Conservation (phyloP, 2,329 filamentous ascomycete species). For the Chrysoporthe puriensis region DNA sequence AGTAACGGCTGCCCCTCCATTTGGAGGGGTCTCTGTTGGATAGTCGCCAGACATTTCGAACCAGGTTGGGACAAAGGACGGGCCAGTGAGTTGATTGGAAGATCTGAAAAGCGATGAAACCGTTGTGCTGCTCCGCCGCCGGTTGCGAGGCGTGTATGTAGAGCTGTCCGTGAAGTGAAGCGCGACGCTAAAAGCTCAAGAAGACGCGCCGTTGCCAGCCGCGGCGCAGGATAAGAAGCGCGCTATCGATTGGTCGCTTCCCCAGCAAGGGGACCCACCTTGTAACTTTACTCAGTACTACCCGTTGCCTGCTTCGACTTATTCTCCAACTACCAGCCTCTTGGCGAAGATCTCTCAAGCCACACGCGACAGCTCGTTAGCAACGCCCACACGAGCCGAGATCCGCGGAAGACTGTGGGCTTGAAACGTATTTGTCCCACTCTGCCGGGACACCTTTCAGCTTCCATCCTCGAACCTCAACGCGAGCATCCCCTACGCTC, state of each 20-base stretch:
- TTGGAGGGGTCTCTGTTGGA: slow-evolving; percentile 19
- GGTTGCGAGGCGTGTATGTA: not conserved
- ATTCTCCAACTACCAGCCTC: not conserved
- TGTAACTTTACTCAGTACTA: slow-evolving; percentile 4
- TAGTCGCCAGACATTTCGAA: slow-evolving; percentile 24
- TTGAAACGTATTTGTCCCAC: not conserved
- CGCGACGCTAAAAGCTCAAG: slow-evolving; percentile 5
- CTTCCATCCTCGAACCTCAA: not conserved
- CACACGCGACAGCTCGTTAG: not conserved
- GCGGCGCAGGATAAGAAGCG: not conserved
- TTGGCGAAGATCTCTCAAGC: not conserved
- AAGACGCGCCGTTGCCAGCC: slow-evolving; percentile 16
- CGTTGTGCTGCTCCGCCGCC: not conserved
- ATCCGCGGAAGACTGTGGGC: not conserved
- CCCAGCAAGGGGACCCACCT: not conserved
- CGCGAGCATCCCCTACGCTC: slow-evolving; percentile 1
- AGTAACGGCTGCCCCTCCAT: slow-evolving; percentile 8
- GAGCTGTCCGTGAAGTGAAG: not conserved
- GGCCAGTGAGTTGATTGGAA: not conserved
- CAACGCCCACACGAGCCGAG: not conserved
- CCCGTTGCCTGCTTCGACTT: not conserved
- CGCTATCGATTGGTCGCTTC: slow-evolving; percentile 9
- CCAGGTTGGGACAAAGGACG: not conserved
- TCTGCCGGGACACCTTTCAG: not conserved
- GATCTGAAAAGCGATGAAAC: not conserved